These are phyloP conservation scores for Phytophthora multivora DNA, from an alignment of 352 stramenopile species.

Conservation along the genomic window DNA sequence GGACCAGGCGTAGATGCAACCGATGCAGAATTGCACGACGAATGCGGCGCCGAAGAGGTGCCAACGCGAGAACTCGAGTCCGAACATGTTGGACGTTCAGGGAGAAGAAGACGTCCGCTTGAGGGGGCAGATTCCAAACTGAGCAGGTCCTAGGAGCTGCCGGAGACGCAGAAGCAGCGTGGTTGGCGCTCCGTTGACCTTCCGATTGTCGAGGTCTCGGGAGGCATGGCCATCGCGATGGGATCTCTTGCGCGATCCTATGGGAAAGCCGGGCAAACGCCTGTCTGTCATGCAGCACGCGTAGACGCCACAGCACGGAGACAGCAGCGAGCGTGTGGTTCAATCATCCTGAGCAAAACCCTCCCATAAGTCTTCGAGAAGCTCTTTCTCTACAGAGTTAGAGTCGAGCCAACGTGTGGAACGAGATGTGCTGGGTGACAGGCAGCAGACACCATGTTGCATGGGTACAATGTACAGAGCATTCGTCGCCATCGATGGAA, in stretches of 20 bases:
- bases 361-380: constrained; percentile 9
- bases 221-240: constrained; percentile 19
- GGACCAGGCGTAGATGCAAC: constrained; percentile 75
- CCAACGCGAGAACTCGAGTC: constrained; percentile 47
- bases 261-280: constrained; percentile 27
- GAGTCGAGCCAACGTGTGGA: constrained; percentile 11
- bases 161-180: neutral
- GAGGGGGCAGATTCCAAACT: constrained; percentile 32
- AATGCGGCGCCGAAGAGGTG: constrained; percentile 70
- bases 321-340: constrained; percentile 10
- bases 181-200: constrained; percentile 22
- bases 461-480: neutral
- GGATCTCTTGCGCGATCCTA: constrained; percentile 19
- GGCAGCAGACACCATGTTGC: neutral
- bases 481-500: neutral
- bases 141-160: constrained; percentile 1
- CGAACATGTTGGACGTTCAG: constrained; percentile 21
- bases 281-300: constrained; percentile 22
- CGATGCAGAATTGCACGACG: constrained; percentile 71
- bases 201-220: constrained; percentile 13
- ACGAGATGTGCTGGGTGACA: neutral
- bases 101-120: constrained; percentile 14
- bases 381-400: constrained; percentile 18
- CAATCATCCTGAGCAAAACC: constrained; percentile 15
- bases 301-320: constrained; percentile 21